Percentiles rank a stretch among this genome's conserved stretches.
Evolutionary conservation across 805 yeast species (phyloP).

Genomic region (Candida dendrica): DNA sequence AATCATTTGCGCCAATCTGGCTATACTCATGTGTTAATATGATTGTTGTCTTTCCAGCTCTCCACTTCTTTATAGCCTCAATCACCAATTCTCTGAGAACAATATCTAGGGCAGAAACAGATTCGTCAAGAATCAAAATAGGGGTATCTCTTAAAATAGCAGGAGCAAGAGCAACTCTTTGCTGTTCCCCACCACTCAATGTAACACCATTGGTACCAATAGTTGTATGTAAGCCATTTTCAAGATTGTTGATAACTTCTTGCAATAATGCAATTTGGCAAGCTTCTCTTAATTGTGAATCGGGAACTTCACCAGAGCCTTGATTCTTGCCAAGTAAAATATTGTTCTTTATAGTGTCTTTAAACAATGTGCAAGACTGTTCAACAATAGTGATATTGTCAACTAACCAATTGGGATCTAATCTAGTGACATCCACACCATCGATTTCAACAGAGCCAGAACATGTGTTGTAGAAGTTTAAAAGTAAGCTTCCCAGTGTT

Average conservation of each 20-base stretch:
- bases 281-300: constrained; percentile 33
- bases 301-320: constrained; percentile 15
- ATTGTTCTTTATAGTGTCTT: constrained; percentile 56
- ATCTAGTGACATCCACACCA: constrained; percentile 34
- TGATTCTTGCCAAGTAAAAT: constrained; percentile 42
- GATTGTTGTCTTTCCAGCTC: constrained; percentile 68
- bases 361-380: constrained; percentile 62
- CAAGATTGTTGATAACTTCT: constrained; percentile 39
- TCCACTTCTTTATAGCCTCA: constrained; percentile 46
- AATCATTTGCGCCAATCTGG: constrained; percentile 51
- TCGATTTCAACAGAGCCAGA: constrained; percentile 57
- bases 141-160: constrained; percentile 71
- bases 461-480: constrained; percentile 46
- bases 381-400: constrained; percentile 67
- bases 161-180: constrained; percentile 77
- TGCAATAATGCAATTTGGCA: constrained; percentile 44
- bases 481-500: constrained; percentile 57
- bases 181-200: constrained; percentile 89
- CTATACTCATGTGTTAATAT: constrained; percentile 71
- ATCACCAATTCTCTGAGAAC: constrained; percentile 38
- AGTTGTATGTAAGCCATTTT: constrained; percentile 47
- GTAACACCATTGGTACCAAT: constrained; percentile 39
- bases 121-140: constrained; percentile 77
- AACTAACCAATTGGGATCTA: constrained; percentile 46
- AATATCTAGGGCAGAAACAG: constrained; percentile 73